phyloP scores from a whole-genome alignment of 179 eudicot genomes.

The Amaranthus tricolor region DNA sequence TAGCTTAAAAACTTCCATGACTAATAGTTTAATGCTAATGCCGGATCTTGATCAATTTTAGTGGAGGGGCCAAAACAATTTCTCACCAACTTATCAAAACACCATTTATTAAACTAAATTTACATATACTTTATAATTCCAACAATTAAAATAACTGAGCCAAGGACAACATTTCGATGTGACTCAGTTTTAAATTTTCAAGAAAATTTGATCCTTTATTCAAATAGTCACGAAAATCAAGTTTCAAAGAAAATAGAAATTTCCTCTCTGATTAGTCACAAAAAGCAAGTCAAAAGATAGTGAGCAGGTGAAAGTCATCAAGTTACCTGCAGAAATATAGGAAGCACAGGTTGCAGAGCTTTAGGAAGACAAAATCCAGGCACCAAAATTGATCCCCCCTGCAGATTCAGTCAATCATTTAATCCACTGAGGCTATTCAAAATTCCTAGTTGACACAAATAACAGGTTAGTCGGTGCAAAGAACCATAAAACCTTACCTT shows the following conservation, averaged over 20 bases:
- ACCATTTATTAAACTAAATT: too few species aligned
- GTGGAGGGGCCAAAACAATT: too few species aligned
- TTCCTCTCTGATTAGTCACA: neutral
- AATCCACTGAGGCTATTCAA: slow-evolving; percentile 2
- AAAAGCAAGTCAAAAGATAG: neutral
- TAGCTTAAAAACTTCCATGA: too few species aligned
- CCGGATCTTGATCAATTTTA: too few species aligned
- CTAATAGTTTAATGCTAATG: too few species aligned
- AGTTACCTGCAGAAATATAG: slow-evolving; percentile 88
- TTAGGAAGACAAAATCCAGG: slow-evolving; percentile 97
- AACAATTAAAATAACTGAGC: too few species aligned
- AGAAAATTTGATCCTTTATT: neutral
- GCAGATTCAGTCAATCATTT: slow-evolving; percentile 10
- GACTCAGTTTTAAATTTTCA: neutral
- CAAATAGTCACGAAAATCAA: neutral
- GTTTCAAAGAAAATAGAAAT: neutral
- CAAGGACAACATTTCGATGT: too few species aligned
- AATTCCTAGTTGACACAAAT: neutral
- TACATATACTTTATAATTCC: too few species aligned
- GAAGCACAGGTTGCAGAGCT: slow-evolving; percentile 95
- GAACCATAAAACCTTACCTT: slow-evolving; percentile 42
- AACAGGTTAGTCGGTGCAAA: neutral
- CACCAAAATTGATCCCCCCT: slow-evolving; percentile 87
- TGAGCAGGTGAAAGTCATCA: neutral
- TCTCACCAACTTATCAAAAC: too few species aligned